Percentiles rank a stretch among this genome's conserved stretches.
Conservation (phyloP, 2,329 filamentous ascomycete species). For the Verticillium dahliae region DNA sequence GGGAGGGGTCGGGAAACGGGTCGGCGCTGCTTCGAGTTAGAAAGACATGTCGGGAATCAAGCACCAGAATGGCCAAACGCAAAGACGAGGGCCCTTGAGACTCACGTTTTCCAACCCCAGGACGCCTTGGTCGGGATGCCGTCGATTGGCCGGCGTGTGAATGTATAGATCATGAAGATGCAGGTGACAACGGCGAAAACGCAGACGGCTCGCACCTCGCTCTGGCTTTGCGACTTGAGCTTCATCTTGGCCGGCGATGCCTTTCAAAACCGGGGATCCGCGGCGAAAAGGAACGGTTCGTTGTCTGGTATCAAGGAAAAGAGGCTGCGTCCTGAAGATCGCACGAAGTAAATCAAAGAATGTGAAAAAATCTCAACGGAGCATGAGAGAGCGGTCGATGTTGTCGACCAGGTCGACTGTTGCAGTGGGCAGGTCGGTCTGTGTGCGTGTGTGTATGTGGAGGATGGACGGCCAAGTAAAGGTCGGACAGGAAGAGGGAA, state of each 20-base stretch:
- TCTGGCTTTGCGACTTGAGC: neutral
- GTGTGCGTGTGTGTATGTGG: too few relatives aligned
- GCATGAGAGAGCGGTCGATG: neutral
- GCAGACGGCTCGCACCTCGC: constrained; percentile 2
- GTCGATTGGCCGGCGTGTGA: neutral
- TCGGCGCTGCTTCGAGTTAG: neutral
- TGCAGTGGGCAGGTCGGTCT: neutral
- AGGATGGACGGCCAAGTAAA: neutral
- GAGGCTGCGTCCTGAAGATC: neutral
- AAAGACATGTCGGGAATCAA: neutral
- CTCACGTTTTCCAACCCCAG: constrained; percentile 5
- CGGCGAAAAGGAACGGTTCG: neutral
- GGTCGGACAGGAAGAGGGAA: neutral
- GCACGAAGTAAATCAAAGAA: neutral
- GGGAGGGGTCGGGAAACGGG: neutral
- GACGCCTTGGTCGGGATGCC: constrained; percentile 1
- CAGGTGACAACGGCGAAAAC: neutral
- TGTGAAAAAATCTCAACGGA: neutral
- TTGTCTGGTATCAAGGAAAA: neutral
- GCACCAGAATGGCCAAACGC: neutral
- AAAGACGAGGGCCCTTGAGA: neutral
- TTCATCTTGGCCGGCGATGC: neutral
- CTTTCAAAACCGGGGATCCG: neutral
- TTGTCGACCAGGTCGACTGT: neutral
- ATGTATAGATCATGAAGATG: constrained; percentile 1